Conservation (phyloP, 2,329 filamentous ascomycete species). For the Nemania serpens region DNA sequence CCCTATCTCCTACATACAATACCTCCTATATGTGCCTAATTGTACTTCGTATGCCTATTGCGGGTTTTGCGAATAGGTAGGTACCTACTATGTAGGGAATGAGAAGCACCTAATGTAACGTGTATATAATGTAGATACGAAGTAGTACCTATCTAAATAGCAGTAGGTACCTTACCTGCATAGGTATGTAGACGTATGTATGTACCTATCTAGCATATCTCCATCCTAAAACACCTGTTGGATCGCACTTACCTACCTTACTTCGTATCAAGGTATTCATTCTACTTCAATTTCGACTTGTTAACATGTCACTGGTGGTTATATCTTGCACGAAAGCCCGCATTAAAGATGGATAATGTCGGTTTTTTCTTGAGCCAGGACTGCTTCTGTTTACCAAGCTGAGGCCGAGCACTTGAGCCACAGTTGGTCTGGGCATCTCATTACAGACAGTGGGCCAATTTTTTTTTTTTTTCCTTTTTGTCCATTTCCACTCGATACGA, state of each 20-base stretch:
- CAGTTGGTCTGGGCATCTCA: conserved; percentile 33
- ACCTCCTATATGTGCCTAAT: too few species aligned
- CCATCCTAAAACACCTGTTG: too few species aligned
- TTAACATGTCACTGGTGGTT: conserved; percentile 9
- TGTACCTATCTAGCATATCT: too few species aligned
- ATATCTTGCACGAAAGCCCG: background rate
- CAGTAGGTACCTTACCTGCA: background rate
- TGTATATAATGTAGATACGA: too few species aligned
- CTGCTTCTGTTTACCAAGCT: conserved; percentile 35
- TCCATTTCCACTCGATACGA: conserved; percentile 24
- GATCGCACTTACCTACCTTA: too few species aligned
- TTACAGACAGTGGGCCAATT: conserved; percentile 36
- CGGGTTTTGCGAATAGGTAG: too few species aligned
- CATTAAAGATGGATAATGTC: conserved; percentile 30
- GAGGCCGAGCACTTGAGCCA: conserved; percentile 31
- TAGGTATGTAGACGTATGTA: background rate
- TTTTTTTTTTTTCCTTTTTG: conserved; percentile 31
- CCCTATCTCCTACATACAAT: too few species aligned
- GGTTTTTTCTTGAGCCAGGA: conserved; percentile 36
- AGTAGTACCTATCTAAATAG: background rate
- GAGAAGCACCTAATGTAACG: too few species aligned
- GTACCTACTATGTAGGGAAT: too few species aligned
- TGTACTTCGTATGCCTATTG: too few species aligned
- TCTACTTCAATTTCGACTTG: conserved; percentile 1
- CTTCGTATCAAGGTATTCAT: background rate